Percentiles rank a stretch among this genome's conserved stretches.
phyloP scores from a whole-genome alignment of 2,329 filamentous ascomycete genomes.

The Calonectria henricotiae region DNA sequence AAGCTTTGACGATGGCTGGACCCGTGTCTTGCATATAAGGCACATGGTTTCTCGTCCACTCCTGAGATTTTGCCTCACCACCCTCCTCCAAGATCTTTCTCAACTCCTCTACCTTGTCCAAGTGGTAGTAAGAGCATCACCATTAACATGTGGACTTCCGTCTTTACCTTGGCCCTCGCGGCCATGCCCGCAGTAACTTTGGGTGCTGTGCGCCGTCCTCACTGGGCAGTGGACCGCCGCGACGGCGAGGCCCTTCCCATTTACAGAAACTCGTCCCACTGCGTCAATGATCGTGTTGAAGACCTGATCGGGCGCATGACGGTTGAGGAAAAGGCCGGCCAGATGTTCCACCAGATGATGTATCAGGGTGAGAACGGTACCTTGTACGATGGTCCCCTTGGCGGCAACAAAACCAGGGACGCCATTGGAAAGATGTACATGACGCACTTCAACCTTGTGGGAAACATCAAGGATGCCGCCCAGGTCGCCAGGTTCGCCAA shows the following conservation, averaged over 20 bases:
- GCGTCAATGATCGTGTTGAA: constrained; percentile 65
- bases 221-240: constrained; percentile 26
- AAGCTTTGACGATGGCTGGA: background rate
- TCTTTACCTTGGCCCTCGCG: constrained; percentile 30
- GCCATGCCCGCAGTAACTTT: constrained; percentile 26
- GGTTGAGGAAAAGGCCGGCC: constrained; percentile 66
- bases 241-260: constrained; percentile 18
- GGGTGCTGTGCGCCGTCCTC: constrained; percentile 23
- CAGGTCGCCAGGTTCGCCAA: constrained; percentile 61
- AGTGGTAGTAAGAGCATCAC: constrained; percentile 7
- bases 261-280: constrained; percentile 57
- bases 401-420: constrained; percentile 36
- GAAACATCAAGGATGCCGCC: constrained; percentile 60
- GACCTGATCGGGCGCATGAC: constrained; percentile 66
- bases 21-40: background rate
- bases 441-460: constrained; percentile 66
- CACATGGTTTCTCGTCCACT: background rate
- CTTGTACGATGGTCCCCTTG: constrained; percentile 37
- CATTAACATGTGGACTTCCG: constrained; percentile 29
- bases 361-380: constrained; percentile 50
- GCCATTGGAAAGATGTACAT: constrained; percentile 46
- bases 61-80: too few relatives aligned
- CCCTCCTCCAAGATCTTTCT: background rate
- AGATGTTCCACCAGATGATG: constrained; percentile 63
- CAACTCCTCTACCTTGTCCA: background rate